These are phyloP conservation scores for Leccinum cinnamomeum DNA, from an alignment of 1,284 basidiomycete species.

Conservation along the genomic window DNA sequence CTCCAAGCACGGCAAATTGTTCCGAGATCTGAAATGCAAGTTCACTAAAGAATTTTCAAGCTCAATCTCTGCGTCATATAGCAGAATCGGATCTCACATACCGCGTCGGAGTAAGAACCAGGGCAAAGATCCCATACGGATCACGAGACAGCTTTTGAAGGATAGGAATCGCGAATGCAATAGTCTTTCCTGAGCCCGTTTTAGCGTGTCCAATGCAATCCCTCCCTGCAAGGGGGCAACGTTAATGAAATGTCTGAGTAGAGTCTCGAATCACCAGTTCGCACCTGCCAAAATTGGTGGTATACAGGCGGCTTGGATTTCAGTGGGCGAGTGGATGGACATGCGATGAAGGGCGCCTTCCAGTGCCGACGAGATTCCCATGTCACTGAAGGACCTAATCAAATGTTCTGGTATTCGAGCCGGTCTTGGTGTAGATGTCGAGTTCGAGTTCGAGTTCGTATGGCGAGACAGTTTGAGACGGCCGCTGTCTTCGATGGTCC, in stretches of 20 bases:
- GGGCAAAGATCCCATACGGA: slow-evolving; percentile 92
- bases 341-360: slow-evolving; percentile 74
- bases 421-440: background rate
- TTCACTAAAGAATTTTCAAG: slow-evolving; percentile 56
- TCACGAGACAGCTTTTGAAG: slow-evolving; percentile 86
- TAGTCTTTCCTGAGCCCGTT: slow-evolving; percentile 97
- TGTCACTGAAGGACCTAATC: slow-evolving; percentile 54
- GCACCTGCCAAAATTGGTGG: slow-evolving; percentile 81
- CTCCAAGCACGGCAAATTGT: slow-evolving; percentile 92
- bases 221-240: slow-evolving; percentile 46
- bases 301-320: slow-evolving; percentile 89
- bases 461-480: slow-evolving; percentile 16
- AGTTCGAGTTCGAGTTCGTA: background rate
- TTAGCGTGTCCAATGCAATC: slow-evolving; percentile 98
- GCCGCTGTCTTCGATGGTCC: slow-evolving; percentile 15
- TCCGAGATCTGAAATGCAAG: slow-evolving; percentile 96
- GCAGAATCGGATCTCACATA: slow-evolving; percentile 36
- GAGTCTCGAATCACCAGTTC: slow-evolving; percentile 21
- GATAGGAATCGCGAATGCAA: slow-evolving; percentile 96
- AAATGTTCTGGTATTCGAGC: slow-evolving; percentile 1
- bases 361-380: slow-evolving; percentile 77
- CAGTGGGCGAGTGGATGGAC: slow-evolving; percentile 86
- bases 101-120: slow-evolving; percentile 94
- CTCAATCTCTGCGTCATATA: background rate
- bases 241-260: background rate